Percentiles rank a stretch among this genome's conserved stretches.
These are phyloP conservation scores for Globisporangium viniferum DNA, from an alignment of 352 stramenopile genomes.

Conservation along the genomic window DNA sequence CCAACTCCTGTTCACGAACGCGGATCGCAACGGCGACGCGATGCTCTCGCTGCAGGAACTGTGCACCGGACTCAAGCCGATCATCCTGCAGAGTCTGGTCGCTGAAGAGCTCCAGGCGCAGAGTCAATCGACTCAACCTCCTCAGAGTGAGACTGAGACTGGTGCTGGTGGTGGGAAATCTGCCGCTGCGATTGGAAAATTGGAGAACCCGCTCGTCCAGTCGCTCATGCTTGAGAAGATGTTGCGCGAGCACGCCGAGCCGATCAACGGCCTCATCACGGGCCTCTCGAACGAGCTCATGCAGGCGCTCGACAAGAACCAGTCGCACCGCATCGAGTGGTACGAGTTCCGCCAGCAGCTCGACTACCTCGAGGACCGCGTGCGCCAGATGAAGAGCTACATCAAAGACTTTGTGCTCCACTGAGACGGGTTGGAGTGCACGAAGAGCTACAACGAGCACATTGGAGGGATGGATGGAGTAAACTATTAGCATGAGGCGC, in stretches of 20 bases:
- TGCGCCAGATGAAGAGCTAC: slow-evolving; percentile 51
- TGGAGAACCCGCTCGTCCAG: background rate
- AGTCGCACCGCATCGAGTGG: slow-evolving; percentile 64
- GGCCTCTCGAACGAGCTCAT: slow-evolving; percentile 59
- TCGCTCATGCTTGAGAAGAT: slow-evolving; percentile 11
- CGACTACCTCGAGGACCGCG: slow-evolving; percentile 56
- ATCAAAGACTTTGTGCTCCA: slow-evolving; percentile 37
- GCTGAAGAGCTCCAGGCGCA: background rate
- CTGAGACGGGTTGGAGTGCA: background rate
- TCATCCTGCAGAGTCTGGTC: slow-evolving; percentile 33
- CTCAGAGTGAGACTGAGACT: slow-evolving; percentile 16
- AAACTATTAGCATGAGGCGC: no score
- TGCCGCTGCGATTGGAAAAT: background rate
- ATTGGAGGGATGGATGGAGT: no score
- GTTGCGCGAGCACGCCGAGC: slow-evolving; percentile 3
- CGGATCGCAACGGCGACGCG: slow-evolving; percentile 56
- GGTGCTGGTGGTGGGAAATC: background rate
- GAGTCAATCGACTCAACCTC: slow-evolving; percentile 21
- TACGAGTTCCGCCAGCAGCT: slow-evolving; percentile 74
- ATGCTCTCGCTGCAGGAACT: slow-evolving; percentile 55
- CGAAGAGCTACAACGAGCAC: background rate
- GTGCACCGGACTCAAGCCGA: slow-evolving; percentile 33
- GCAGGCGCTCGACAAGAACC: slow-evolving; percentile 50
- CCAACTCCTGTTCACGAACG: slow-evolving; percentile 50
- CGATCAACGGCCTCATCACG: slow-evolving; percentile 37